A percentile compares a stretch with the other conserved stretches of the same genome.
Evolutionary conservation across 805 yeast species (phyloP).

Genomic region (Metschnikowia koreensis): DNA sequence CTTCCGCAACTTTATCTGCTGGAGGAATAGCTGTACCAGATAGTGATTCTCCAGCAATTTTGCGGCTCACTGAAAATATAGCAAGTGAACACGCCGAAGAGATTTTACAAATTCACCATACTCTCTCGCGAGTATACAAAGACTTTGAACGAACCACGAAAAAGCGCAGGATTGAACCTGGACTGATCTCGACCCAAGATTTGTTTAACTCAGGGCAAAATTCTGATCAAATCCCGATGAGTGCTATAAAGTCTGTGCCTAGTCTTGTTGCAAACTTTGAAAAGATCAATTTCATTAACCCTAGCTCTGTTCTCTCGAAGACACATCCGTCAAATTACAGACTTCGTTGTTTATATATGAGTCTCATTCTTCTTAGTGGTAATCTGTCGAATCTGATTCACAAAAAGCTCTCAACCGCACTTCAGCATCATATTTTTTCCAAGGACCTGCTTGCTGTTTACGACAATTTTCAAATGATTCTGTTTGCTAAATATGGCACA

Average conservation of each 20-base stretch:
- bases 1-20: not conserved
- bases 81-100: not conserved
- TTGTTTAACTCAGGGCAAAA: not conserved
- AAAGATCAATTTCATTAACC: slow-evolving; percentile 19
- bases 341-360: slow-evolving; percentile 9
- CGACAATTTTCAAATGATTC: not conserved
- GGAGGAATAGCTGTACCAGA: slow-evolving; percentile 6
- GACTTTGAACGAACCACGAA: slow-evolving; percentile 1
- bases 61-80: not conserved
- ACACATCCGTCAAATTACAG: not conserved
- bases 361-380: slow-evolving; percentile 7
- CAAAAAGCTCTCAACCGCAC: slow-evolving; percentile 11
- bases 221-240: slow-evolving; percentile 6
- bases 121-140: not conserved
- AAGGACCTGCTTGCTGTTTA: not conserved
- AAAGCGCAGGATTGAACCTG: slow-evolving; percentile 1
- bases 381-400: slow-evolving; percentile 3
- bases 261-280: slow-evolving; percentile 20
- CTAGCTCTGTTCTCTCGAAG: slow-evolving; percentile 12
- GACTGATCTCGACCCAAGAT: not conserved
- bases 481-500: slow-evolving; percentile 1
- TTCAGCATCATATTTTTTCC: slow-evolving; percentile 10
- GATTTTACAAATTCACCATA: not conserved
- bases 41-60: not conserved
- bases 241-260: slow-evolving; percentile 19